Percentiles rank a stretch among this genome's conserved stretches.
These are phyloP conservation scores for Hemisphaericaspora lyxosophila DNA, from an alignment of 1,139 yeast species.

Conservation along the genomic window DNA sequence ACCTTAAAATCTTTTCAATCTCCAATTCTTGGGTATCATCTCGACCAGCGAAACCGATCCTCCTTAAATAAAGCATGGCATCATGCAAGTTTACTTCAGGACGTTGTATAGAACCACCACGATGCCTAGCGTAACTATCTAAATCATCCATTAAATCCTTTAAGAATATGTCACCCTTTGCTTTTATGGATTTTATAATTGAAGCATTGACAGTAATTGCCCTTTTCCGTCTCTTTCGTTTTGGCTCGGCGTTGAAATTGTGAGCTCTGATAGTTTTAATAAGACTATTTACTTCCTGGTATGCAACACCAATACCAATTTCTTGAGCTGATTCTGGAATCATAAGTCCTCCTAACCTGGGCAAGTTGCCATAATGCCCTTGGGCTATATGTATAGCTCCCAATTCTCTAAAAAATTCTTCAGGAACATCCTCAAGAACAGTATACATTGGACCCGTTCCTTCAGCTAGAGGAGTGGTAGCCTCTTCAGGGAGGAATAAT, in stretches of 20 bases:
- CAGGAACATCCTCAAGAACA: too few species aligned
- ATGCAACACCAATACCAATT: not conserved
- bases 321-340: not conserved
- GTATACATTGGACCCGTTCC: not conserved
- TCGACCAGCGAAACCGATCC: slow-evolving; percentile 28
- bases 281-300: not conserved
- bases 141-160: slow-evolving; percentile 34
- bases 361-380: too few species aligned
- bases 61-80: slow-evolving; percentile 34
- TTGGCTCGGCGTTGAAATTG: slow-evolving; percentile 2
- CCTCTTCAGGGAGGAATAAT: not conserved
- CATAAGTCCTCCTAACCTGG: not conserved
- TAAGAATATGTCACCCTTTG: slow-evolving; percentile 31
- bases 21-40: slow-evolving; percentile 19
- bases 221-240: slow-evolving; percentile 6
- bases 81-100: slow-evolving; percentile 33
- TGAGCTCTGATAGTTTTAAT: not conserved
- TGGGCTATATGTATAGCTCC: too few species aligned
- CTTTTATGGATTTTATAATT: slow-evolving; percentile 15
- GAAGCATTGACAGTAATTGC: not conserved
- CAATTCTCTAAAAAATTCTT: too few species aligned
- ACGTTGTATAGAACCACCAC: slow-evolving; percentile 21
- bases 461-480: not conserved
- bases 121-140: slow-evolving; percentile 34
- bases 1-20: slow-evolving; percentile 25